Evolutionary conservation across 192 early-diverging fungal species (phyloP), one percentile per base, ranked within the genome.

Genomic region (Linnemannia hyalina): DNA sequence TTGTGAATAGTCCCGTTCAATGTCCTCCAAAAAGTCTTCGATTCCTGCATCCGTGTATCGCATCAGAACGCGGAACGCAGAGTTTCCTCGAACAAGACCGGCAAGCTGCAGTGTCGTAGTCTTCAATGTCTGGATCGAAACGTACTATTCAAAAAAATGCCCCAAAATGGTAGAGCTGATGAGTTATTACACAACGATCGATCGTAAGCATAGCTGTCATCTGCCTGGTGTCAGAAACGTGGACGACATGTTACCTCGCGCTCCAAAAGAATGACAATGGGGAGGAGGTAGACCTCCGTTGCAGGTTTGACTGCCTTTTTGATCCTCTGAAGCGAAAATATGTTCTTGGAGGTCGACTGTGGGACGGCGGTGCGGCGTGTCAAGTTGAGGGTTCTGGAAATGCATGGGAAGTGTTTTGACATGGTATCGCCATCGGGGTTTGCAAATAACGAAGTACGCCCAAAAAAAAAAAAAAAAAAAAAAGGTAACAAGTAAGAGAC

Each of bases 41-140:
- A 92, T 80, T 16, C 85, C 76, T 38, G 86, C 74, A 57, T 90
- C 91, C 11, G 91, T 88, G 55, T 89, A 90, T 71, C 88, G 85
- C 82, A 95, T 95, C 70, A 95, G 89, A 68, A 98, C 82, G 23
- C 96, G 91, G 78, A 97, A 89, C 46, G 95, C 88, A 10, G 91
- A 90, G 78, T 92, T 95, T 52, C 95, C 96, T 47, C 90, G 88
- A 6, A 90, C 86, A 23, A 97, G 80, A 18, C 96, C 97, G 36
- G 93, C 91, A 44, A 92, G 89, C 41, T 92, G 89, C 11, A 98
- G 82, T 60, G 95, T 95, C 0, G 95, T 97, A 9, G 88, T 81
- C 82, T 94, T 91, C 77, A 98, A 84, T 36, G 81, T 80, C 22
- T 88, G 80, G 63, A 93, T 91, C 0, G 93, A 90, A 1, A 91